Conservation (phyloP, 192 early-diverging fungal species). For the Backusella mclennaniae region DNA sequence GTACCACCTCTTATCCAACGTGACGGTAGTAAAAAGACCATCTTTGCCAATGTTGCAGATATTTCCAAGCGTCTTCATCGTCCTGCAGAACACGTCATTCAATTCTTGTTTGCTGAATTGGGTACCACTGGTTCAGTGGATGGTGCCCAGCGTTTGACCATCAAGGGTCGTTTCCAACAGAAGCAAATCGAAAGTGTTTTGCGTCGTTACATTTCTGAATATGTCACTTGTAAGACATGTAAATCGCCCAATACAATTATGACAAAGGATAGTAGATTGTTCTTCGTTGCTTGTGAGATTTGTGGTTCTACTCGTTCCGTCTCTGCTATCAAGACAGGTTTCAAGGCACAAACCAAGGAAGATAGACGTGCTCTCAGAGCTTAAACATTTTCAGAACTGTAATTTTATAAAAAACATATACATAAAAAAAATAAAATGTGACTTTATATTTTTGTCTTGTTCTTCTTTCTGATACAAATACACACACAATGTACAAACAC, state of each 20-base stretch:
- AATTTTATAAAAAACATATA: conserved; percentile 8
- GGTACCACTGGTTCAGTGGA: conserved; percentile 97
- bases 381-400: conserved; percentile 5
- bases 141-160: conserved; percentile 84
- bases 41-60: conserved; percentile 95
- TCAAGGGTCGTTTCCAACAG: conserved; percentile 98
- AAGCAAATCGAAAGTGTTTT: conserved; percentile 99
- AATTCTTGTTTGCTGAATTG: conserved; percentile 98
- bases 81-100: conserved; percentile 94
- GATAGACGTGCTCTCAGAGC: conserved; percentile 41
- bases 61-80: conserved; percentile 95
- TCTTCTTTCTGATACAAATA: neutral
- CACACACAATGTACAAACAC: neutral
- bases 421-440: conserved; percentile 1
- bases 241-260: conserved; percentile 92
- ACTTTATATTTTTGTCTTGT: neutral
- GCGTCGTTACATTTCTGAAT: conserved; percentile 96
- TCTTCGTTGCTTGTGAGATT: conserved; percentile 95
- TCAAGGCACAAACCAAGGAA: conserved; percentile 78
- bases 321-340: conserved; percentile 96
- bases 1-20: conserved; percentile 86
- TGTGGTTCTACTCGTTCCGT: conserved; percentile 96
- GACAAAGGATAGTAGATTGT: conserved; percentile 94
- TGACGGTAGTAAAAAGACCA: conserved; percentile 95
- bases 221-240: conserved; percentile 99